Evolutionary conservation across 441 rosid species (phyloP).

Genomic region (Aquilaria agallochum): DNA sequence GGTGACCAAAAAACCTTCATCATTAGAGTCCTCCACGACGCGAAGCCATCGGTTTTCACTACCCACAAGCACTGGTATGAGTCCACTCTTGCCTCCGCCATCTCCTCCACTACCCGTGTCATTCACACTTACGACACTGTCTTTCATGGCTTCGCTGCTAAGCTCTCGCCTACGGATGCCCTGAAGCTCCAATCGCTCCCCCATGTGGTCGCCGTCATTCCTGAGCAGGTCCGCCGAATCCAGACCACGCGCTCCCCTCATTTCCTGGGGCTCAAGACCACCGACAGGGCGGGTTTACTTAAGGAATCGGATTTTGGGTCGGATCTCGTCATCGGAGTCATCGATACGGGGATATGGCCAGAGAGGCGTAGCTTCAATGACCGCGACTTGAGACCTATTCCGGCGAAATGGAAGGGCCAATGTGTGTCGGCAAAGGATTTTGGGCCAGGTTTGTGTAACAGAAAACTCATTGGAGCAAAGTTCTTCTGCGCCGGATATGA

Average conservation of each 20-base stretch:
- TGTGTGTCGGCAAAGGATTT: constrained; percentile 47
- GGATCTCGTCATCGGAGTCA: constrained; percentile 82
- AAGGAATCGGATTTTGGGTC: constrained; percentile 94
- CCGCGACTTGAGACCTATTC: constrained; percentile 56
- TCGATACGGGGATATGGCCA: constrained; percentile 93
- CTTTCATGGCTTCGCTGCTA: constrained; percentile 72
- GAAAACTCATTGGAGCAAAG: constrained; percentile 79
- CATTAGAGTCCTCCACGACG: constrained; percentile 52
- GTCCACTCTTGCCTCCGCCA: constrained; percentile 55
- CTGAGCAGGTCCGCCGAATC: constrained; percentile 53
- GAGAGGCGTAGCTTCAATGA: constrained; percentile 72
- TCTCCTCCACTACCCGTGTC: constrained; percentile 27
- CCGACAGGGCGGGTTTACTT: constrained; percentile 71
- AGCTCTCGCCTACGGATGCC: constrained; percentile 38
- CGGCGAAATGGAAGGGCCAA: constrained; percentile 76
- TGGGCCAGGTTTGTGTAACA: constrained; percentile 47
- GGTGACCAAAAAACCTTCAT: constrained; percentile 52
- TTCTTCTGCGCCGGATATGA: constrained; percentile 73
- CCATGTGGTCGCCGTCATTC: constrained; percentile 48
- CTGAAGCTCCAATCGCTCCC: constrained; percentile 29
- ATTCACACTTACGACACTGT: constrained; percentile 71
- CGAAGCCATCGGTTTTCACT: constrained; percentile 77
- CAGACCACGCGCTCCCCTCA: constrained; percentile 81
- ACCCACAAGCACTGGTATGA: constrained; percentile 77
- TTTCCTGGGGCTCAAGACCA: constrained; percentile 69